Evolutionary conservation across 148 eudicot species (phyloP).

Genomic region (Tetragonia tetragonoides): DNA sequence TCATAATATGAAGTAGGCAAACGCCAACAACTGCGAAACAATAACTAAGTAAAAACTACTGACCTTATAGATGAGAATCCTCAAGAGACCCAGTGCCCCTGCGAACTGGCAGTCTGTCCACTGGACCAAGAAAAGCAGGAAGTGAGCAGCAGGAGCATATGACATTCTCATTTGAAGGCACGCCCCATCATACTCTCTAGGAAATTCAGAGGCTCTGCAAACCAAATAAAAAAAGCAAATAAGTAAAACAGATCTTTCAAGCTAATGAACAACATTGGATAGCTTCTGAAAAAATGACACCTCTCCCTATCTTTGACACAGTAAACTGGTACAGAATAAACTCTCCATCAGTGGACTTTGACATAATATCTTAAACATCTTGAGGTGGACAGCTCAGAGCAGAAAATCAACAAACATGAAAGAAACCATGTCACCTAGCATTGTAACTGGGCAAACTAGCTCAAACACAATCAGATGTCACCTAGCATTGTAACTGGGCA

Average conservation of each 20-base stretch:
- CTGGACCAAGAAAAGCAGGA: slow-evolving; percentile 91
- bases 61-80: slow-evolving; percentile 93
- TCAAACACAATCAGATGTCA: background rate
- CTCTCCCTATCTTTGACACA: background rate
- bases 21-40: no score
- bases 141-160: slow-evolving; percentile 94
- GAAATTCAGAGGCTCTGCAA: slow-evolving; percentile 82
- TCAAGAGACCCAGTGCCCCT: slow-evolving; percentile 82
- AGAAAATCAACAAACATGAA: background rate
- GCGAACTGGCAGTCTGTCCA: slow-evolving; percentile 98
- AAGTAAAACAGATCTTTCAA: background rate
- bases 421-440: background rate
- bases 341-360: background rate
- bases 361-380: background rate
- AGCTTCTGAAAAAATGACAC: slow-evolving; percentile 6
- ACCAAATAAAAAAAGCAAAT: background rate
- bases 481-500: background rate
- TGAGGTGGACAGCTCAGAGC: slow-evolving; percentile 2
- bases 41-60: background rate
- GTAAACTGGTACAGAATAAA: background rate
- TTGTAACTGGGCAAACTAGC: background rate
- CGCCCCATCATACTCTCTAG: slow-evolving; percentile 90
- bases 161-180: slow-evolving; percentile 98
- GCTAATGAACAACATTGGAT: slow-evolving; percentile 20
- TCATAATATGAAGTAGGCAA: no score